Base-by-base conservation (phyloP, 2,329 filamentous ascomycete species). In the Aspergillus brunneoviolaceus region DNA sequence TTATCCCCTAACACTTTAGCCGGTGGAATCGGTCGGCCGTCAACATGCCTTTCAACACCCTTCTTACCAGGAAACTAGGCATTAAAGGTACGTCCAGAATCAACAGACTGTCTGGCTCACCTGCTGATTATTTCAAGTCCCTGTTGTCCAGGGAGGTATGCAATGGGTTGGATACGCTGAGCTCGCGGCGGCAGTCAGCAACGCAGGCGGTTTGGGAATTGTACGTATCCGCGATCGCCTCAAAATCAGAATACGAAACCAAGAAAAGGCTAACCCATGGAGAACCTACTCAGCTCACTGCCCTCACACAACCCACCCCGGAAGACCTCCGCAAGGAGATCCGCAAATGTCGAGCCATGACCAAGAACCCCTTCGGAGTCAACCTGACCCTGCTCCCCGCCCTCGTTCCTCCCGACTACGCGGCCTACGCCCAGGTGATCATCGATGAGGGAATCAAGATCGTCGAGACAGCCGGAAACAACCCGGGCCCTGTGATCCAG, bases 281-380 rank as follows among this genome's bases (percentile, higher is more conserved):
- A 51, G 29, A 65, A 29, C 27, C 52, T 2, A 19, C 53, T 23
- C 58, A 81, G 79, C 76, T 82, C 48, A 84, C 81, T 25, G 82
- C 82, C 12, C 79, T 98, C 72, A 98, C 96, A 57, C 96, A 96
- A 85, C 91, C 95, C 35, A 89, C 90, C 16, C 94, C 95, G 51
- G 91, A 92, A 76, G 92, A 91, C 74, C 88, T 99, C 59, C 92
- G 94, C 76, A 90, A 91, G 73, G 95, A 99, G 81, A 99, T 99
- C 79, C 89, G 86, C 65, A 88, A 86, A 79, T 96, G 91, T 83
- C 89, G 88, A 68, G 86, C 83, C 65, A 87, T 98, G 72, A 82
- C 81, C 63, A 77, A 78, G 51, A 79, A 79, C 63, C 80, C 80
- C 49, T 98, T 99, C 77, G 95, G 85, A 71, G 94, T 98, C 70